These are phyloP conservation scores for Candida insectalens DNA, from an alignment of 805 yeast genomes.

Conservation along the genomic window DNA sequence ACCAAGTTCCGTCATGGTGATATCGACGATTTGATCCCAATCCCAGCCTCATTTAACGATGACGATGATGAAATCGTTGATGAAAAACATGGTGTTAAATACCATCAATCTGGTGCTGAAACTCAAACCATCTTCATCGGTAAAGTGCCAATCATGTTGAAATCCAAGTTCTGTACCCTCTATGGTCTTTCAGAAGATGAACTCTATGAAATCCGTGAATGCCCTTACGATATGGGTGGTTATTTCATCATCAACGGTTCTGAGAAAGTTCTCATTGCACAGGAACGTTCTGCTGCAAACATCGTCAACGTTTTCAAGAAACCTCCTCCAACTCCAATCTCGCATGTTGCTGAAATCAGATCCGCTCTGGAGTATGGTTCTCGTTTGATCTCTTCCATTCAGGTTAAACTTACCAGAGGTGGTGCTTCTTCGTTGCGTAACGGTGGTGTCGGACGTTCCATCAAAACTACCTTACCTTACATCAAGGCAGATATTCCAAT, in stretches of 20 bases:
- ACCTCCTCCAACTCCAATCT: slow-evolving; percentile 93
- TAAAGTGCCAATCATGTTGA: slow-evolving; percentile 94
- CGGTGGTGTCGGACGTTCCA: slow-evolving; percentile 65
- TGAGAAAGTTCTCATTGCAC: slow-evolving; percentile 96
- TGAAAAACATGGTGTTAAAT: slow-evolving; percentile 23
- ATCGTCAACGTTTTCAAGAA: slow-evolving; percentile 97
- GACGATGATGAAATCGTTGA: slow-evolving; percentile 59
- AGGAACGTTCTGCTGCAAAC: slow-evolving; percentile 97
- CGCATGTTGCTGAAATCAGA: slow-evolving; percentile 93
- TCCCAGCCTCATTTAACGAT: slow-evolving; percentile 35
- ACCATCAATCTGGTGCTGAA: slow-evolving; percentile 25
- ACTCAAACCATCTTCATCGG: slow-evolving; percentile 64
- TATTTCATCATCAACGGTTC: slow-evolving; percentile 97
- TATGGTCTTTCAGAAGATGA: slow-evolving; percentile 87
- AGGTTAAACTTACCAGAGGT: slow-evolving; percentile 64
- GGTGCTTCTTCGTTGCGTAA: slow-evolving; percentile 37
- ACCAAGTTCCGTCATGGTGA: slow-evolving; percentile 27
- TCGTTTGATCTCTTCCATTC: slow-evolving; percentile 86
- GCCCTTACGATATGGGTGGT: slow-evolving; percentile 99
- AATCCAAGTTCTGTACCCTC: slow-evolving; percentile 92
- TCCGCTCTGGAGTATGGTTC: slow-evolving; percentile 97
- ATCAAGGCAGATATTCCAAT: slow-evolving; percentile 96
- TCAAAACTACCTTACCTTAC: slow-evolving; percentile 92
- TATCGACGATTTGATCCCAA: slow-evolving; percentile 18
- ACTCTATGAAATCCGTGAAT: slow-evolving; percentile 90